A percentile compares a stretch with the other conserved stretches of the same genome.
These are phyloP conservation scores for Hibiscus syriacus DNA, from an alignment of 345 rosid genomes.

Conservation along the genomic window DNA sequence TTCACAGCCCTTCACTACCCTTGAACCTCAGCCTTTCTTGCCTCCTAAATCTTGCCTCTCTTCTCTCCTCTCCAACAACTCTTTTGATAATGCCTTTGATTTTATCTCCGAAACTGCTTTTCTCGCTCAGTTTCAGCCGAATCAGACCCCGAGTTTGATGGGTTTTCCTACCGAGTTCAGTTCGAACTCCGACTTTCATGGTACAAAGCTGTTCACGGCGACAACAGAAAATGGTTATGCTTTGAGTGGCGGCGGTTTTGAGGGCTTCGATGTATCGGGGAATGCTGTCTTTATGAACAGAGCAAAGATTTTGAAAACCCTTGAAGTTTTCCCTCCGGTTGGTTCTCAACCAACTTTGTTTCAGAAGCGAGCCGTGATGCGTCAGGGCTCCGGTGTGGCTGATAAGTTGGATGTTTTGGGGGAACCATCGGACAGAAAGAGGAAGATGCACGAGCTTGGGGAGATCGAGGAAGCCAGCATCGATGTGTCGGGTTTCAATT, in stretches of 20 bases:
- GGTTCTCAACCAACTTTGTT: constrained; percentile 70
- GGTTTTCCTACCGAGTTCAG: constrained; percentile 35
- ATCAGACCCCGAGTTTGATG: constrained; percentile 32
- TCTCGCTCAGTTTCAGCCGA: constrained; percentile 33
- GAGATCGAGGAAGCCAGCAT: constrained; percentile 46
- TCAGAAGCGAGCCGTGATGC: constrained; percentile 68
- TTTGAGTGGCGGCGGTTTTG: constrained; percentile 39
- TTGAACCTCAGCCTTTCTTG: neutral
- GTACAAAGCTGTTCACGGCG: constrained; percentile 28
- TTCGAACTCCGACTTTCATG: constrained; percentile 37
- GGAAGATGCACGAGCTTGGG: constrained; percentile 26
- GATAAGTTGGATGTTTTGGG: constrained; percentile 38
- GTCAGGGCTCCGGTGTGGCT: constrained; percentile 33
- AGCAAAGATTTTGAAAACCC: constrained; percentile 42
- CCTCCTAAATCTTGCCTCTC: neutral
- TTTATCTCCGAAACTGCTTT: constrained; percentile 49
- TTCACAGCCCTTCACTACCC: constrained; percentile 41
- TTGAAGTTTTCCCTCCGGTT: constrained; percentile 47
- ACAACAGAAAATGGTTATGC: constrained; percentile 26
- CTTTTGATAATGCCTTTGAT: constrained; percentile 9
- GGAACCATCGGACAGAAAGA: constrained; percentile 13
- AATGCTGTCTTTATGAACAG: constrained; percentile 32
- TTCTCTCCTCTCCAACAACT: neutral
- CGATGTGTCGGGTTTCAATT: constrained; percentile 64
- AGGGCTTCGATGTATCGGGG: constrained; percentile 22